phyloP scores from a whole-genome alignment of 208 protist species.

The Entamoeba nuttalli region DNA sequence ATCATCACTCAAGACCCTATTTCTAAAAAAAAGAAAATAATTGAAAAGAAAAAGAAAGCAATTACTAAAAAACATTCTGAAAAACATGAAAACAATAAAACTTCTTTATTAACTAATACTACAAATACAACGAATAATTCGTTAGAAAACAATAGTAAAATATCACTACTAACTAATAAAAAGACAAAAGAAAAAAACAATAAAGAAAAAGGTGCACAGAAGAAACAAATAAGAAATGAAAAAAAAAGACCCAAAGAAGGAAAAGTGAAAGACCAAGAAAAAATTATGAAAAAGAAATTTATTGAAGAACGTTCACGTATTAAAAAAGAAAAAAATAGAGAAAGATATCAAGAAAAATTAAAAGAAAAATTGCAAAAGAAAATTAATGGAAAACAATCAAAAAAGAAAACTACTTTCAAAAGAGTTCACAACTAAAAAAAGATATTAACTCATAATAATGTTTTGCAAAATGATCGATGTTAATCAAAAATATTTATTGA shows the following conservation, averaged over 20 bases:
- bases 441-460: no score
- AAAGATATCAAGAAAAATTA: not conserved
- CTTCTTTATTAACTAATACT: no score
- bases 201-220: not conserved
- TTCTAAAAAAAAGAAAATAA: not conserved
- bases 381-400: not conserved
- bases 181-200: not conserved
- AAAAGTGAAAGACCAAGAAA: no score
- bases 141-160: no score
- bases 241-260: no score
- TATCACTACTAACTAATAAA: not conserved
- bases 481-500: no score
- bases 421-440: no score
- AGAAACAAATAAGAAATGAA: no score
- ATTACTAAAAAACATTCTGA: not conserved
- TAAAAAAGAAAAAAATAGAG: not conserved
- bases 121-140: no score
- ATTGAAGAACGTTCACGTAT: not conserved
- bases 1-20: not conserved
- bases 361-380: not conserved
- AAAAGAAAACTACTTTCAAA: not conserved
- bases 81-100: no score
- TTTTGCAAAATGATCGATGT: no score
- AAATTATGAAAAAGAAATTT: no score
- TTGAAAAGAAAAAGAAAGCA: not conserved